Conservation (phyloP, 768 basidiomycete genomes). For the Holtermanniella nyarrowii region DNA sequence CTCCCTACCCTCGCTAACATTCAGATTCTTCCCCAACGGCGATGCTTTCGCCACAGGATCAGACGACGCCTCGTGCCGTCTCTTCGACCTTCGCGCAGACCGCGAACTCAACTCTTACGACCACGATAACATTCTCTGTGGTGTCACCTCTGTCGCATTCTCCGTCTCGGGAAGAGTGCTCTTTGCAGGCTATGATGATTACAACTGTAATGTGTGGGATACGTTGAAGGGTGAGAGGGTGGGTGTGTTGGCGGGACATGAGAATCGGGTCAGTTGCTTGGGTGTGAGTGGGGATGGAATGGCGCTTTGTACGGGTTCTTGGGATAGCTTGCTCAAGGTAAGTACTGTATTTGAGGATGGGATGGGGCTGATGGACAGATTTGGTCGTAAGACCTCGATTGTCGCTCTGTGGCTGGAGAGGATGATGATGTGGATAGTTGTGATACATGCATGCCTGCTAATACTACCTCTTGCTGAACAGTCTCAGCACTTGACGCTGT, state of each 20-base stretch:
- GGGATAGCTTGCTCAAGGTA: slow-evolving; percentile 95
- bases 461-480: no score
- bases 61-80: slow-evolving; percentile 93
- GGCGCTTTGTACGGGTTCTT: slow-evolving; percentile 96
- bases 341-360: no score
- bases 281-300: slow-evolving; percentile 94
- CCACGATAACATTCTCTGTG: slow-evolving; percentile 97
- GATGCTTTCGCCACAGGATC: slow-evolving; percentile 98
- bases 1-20: neutral
- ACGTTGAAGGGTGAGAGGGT: slow-evolving; percentile 97
- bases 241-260: slow-evolving; percentile 92
- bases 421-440: no score
- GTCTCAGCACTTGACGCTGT: no score
- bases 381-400: no score
- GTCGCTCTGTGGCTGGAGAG: no score
- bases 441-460: neutral
- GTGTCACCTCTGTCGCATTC: slow-evolving; percentile 98
- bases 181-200: slow-evolving; percentile 98
- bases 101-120: slow-evolving; percentile 94
- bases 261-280: slow-evolving; percentile 93
- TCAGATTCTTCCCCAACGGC: slow-evolving; percentile 97
- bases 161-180: slow-evolving; percentile 94
- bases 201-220: slow-evolving; percentile 99
- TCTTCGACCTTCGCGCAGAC: slow-evolving; percentile 96
- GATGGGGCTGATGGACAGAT: no score